Conservation (phyloP, 2,329 filamentous ascomycete genomes). For the Fusarium sp. region DNA sequence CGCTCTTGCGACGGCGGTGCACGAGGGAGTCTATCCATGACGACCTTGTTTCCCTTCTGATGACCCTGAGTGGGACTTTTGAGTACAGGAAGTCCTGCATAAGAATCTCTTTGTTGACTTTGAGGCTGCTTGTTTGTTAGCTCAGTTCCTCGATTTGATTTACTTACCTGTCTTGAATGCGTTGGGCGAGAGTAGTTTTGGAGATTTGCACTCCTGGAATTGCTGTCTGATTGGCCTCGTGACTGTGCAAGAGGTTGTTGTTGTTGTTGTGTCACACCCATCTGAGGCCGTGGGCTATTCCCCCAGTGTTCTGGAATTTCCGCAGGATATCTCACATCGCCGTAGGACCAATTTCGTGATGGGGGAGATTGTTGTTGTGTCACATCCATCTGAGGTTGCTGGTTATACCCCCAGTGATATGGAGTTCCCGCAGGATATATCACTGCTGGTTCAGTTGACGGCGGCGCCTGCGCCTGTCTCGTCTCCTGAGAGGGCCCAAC, state of each 20-base stretch:
- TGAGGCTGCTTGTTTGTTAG: constrained; percentile 12
- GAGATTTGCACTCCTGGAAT: background rate
- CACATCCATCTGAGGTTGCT: background rate
- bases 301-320: background rate
- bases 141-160: constrained; percentile 2
- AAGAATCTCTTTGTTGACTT: background rate
- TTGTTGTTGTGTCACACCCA: background rate
- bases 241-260: too few species aligned
- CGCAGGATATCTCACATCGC: too few species aligned
- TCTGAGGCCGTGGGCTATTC: constrained; percentile 2
- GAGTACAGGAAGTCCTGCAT: background rate
- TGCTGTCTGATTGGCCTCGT: background rate
- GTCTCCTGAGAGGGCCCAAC: background rate
- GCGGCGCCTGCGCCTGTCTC: constrained; percentile 1
- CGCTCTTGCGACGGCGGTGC: background rate
- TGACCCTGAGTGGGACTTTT: background rate
- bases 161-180: constrained; percentile 12
- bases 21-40: constrained; percentile 8
- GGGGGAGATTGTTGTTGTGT: background rate
- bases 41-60: constrained; percentile 1
- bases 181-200: background rate
- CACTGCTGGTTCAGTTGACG: background rate
- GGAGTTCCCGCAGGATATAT: too few species aligned
- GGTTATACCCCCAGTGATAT: background rate
- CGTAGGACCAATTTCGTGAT: too few species aligned